Conservation (phyloP, 2,329 filamentous ascomycete species). For the Botryotinia calthae region DNA sequence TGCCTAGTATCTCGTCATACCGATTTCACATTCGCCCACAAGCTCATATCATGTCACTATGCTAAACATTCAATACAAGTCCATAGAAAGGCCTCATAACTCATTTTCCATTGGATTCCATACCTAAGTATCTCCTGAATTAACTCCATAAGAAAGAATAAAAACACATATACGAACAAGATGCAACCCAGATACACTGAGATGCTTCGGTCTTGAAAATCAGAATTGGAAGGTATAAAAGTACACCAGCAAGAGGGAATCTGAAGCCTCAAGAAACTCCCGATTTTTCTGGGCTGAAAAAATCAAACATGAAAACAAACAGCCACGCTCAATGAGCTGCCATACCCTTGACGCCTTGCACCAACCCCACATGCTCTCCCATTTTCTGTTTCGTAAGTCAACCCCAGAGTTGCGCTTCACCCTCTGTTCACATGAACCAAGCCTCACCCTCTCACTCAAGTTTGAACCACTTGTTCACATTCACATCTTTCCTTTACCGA, state of each 20-base stretch:
- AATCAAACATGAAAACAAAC: slow-evolving; percentile 25
- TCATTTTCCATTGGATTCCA: neutral
- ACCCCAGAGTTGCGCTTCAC: neutral
- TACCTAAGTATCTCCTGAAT: neutral
- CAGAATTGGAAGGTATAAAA: slow-evolving; percentile 27
- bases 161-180: neutral
- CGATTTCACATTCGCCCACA: neutral
- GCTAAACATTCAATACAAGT: neutral
- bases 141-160: slow-evolving; percentile 1
- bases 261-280: slow-evolving; percentile 11
- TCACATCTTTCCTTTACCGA: neutral
- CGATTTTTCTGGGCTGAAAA: neutral
- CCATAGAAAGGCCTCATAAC: neutral
- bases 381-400: slow-evolving; percentile 22
- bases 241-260: slow-evolving; percentile 23
- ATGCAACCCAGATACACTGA: slow-evolving; percentile 5
- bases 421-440: neutral
- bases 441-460: neutral
- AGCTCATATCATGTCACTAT: neutral
- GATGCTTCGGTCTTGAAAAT: neutral
- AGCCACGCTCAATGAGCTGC: slow-evolving; percentile 27
- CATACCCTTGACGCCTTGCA: slow-evolving; percentile 28
- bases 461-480: neutral
- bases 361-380: slow-evolving; percentile 28
- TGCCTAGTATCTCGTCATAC: neutral